A percentile compares a stretch with the other conserved stretches of the same genome.
phyloP scores from a whole-genome alignment of 805 yeast species.

The Candida sonorensis region DNA sequence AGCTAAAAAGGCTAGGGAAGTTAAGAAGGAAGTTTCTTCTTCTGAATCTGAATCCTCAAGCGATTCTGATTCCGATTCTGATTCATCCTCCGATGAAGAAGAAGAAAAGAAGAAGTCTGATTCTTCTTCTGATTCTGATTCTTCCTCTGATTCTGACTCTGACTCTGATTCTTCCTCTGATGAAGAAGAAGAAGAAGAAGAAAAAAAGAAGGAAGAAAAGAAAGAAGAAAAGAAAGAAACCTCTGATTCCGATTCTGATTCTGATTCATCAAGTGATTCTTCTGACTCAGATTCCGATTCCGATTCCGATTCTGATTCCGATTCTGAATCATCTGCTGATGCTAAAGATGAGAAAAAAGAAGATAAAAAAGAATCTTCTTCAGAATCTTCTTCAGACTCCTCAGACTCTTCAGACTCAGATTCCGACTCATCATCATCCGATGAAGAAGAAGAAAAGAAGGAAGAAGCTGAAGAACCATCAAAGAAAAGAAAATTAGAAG shows the following conservation, averaged over 20 bases:
- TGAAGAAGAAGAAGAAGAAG: slow-evolving; percentile 13
- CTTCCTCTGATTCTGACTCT: slow-evolving; percentile 12
- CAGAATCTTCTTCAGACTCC: no score
- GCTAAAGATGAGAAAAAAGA: slow-evolving; percentile 9
- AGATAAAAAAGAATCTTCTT: slow-evolving; percentile 14
- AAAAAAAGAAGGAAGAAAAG: slow-evolving; percentile 21
- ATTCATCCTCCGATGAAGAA: slow-evolving; percentile 15
- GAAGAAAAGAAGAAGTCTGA: slow-evolving; percentile 16
- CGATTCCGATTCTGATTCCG: no score
- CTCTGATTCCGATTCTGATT: slow-evolving; percentile 6
- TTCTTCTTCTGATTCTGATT: slow-evolving; percentile 13
- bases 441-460: slow-evolving; percentile 6
- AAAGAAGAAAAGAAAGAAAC: slow-evolving; percentile 17
- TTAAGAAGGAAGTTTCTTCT: slow-evolving; percentile 12
- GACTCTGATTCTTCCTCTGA: slow-evolving; percentile 16
- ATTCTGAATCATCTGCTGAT: slow-evolving; percentile 10
- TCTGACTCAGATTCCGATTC: slow-evolving; percentile 7
- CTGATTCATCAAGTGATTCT: no score
- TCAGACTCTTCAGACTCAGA: slow-evolving; percentile 11
- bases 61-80: slow-evolving; percentile 15
- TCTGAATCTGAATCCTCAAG: slow-evolving; percentile 6
- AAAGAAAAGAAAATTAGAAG: slow-evolving; percentile 38
- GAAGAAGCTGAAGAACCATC: slow-evolving; percentile 14
- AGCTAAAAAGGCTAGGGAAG: slow-evolving; percentile 15
- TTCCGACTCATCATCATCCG: slow-evolving; percentile 14